These are phyloP conservation scores for Exophiala xenobiotica DNA, from an alignment of 2,329 filamentous ascomycete genomes.

Conservation along the genomic window DNA sequence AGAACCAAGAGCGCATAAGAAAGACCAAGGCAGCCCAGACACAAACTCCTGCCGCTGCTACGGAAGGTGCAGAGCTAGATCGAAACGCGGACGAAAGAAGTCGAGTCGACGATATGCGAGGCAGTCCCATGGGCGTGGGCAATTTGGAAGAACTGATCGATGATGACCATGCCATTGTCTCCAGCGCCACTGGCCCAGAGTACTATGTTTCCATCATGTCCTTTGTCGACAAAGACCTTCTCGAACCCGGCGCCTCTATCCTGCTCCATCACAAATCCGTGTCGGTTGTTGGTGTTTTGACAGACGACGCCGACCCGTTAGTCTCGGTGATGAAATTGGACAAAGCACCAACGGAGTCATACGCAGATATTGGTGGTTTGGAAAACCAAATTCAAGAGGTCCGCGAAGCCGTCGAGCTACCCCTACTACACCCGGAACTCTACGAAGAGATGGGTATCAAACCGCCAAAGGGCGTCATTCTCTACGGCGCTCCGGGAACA, in stretches of 20 bases:
- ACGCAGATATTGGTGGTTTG: slow-evolving; percentile 95
- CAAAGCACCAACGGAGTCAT: slow-evolving; percentile 96
- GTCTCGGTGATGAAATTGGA: slow-evolving; percentile 99
- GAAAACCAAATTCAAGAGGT: slow-evolving; percentile 97
- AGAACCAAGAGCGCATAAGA: slow-evolving; percentile 94
- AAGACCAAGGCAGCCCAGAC: slow-evolving; percentile 80
- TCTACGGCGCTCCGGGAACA: slow-evolving; percentile 95
- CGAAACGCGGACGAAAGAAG: slow-evolving; percentile 91
- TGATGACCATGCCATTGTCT: slow-evolving; percentile 98
- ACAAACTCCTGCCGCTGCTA: slow-evolving; percentile 56
- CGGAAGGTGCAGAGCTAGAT: slow-evolving; percentile 75
- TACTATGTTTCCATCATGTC: slow-evolving; percentile 99
- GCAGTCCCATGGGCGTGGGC: slow-evolving; percentile 96
- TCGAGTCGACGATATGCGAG: slow-evolving; percentile 96
- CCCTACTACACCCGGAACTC: slow-evolving; percentile 89
- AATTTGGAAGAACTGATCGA: slow-evolving; percentile 98
- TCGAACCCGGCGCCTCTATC: slow-evolving; percentile 94
- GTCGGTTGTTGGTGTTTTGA: slow-evolving; percentile 94
- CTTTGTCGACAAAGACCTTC: slow-evolving; percentile 96
- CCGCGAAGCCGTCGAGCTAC: slow-evolving; percentile 92
- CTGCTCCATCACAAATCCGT: slow-evolving; percentile 96
- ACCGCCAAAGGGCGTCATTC: slow-evolving; percentile 97
- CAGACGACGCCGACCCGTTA: slow-evolving; percentile 90
- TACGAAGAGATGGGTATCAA: slow-evolving; percentile 99
- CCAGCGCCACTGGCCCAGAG: slow-evolving; percentile 92